phyloP scores from a whole-genome alignment of 2,329 filamentous ascomycete species.

The Phoma sp. region DNA sequence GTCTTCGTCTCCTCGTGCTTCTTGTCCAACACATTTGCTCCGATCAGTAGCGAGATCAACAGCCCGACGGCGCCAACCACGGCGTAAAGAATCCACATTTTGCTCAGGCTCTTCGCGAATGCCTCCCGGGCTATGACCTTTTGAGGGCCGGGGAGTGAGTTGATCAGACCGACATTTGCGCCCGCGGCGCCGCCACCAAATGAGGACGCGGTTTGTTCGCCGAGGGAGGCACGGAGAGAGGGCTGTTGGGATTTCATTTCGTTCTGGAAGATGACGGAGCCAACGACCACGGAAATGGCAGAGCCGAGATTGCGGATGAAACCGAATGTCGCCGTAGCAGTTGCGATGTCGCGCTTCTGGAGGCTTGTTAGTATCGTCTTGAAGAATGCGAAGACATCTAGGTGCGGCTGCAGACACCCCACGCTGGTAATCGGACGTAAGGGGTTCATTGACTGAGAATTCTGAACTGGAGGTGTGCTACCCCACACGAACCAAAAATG shows the following conservation, averaged over 20 bases:
- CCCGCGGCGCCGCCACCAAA: conserved; percentile 67
- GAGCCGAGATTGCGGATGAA: conserved; percentile 74
- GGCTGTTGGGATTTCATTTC: conserved; percentile 66
- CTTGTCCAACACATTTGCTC: conserved; percentile 50
- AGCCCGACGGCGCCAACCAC: conserved; percentile 51
- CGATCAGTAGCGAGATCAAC: conserved; percentile 49
- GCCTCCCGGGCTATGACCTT: conserved; percentile 51
- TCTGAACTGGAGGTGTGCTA: not conserved
- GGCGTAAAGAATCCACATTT: conserved; percentile 59
- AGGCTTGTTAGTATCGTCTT: conserved; percentile 18
- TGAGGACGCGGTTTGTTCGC: conserved; percentile 56
- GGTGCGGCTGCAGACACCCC: not conserved
- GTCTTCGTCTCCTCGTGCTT: conserved; percentile 58
- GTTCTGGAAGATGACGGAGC: conserved; percentile 82
- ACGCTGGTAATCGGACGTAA: not conserved
- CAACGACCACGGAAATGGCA: conserved; percentile 72
- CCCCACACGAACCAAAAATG: not conserved
- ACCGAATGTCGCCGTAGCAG: conserved; percentile 70
- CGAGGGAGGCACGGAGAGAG: conserved; percentile 58
- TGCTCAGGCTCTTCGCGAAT: conserved; percentile 53
- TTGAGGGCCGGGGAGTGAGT: conserved; percentile 57
- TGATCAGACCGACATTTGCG: conserved; percentile 65
- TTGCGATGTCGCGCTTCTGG: conserved; percentile 66
- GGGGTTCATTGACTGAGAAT: too few species aligned
- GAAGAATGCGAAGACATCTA: too few species aligned